Base-by-base conservation (phyloP, 116 monocot species). In the Trichopus zeylanicus region DNA sequence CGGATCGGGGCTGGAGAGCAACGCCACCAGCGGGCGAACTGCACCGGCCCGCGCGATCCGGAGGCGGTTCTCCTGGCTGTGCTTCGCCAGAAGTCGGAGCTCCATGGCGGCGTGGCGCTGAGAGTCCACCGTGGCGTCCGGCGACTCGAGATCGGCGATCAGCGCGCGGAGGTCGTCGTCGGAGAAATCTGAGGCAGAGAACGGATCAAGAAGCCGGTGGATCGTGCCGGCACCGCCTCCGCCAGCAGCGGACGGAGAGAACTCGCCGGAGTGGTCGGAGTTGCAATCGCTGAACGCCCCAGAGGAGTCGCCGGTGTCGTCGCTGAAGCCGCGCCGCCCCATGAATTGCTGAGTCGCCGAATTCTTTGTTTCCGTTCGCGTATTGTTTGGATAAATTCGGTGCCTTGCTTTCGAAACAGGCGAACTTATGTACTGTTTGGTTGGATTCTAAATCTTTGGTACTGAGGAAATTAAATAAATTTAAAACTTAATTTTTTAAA, bases 61-160 rank as follows among this genome's bases (percentile, higher is more conserved):
- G 18, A 60, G 11, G 13, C 78, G 67, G 57, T 78, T 69, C 31
- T 78, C 73, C 21, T 42, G 31, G 48, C 47, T 67, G 68, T 78
- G 39, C 47, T 78, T 78, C 11, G 78, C 73, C 21, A 78, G 67
- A n/a, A 73, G 59, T 18, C 78, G 78, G 73, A 78, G 57, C 35
- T 73, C 68, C 64, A 48, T 72, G 30, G 78, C 78, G 28, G 78
- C 68, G 20, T 7, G 38, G 16, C 49, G 67, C 31, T 53, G 67
- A 8, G 47, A n/a, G 7, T 72, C 72, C 53, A 46, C 11, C 29
- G 78, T 67, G 11, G 37, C 15, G 54, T 72, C 68, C 6, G 48
- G 26, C 47, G 73, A 73, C 12, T 48, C 59, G 53, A 78, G 73
- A 33, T 63, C 46, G 29, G 59, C 27, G 55, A 78, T 68, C 34